phyloP scores from a whole-genome alignment of 2,329 filamentous ascomycete species.

The Raffaelea ambrosiae region DNA sequence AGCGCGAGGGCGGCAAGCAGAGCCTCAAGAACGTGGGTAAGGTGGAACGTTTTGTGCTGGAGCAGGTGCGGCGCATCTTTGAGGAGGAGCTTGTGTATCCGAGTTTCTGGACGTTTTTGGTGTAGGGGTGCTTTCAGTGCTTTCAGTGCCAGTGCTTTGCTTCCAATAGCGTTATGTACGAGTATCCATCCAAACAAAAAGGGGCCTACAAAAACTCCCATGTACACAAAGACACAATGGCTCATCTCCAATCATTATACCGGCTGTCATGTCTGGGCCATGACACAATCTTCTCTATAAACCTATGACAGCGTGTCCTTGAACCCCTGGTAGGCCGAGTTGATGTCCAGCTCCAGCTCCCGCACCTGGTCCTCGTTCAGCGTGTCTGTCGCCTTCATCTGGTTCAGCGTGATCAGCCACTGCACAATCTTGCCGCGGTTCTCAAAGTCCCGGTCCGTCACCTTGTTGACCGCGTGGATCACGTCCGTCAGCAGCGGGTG shows the following conservation, averaged over 20 bases:
- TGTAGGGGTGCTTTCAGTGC: conserved; percentile 38
- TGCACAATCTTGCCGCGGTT: conserved; percentile 95
- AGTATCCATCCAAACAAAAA: background rate
- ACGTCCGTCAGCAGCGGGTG: conserved; percentile 91
- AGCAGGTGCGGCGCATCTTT: conserved; percentile 93
- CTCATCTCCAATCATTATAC: too few relatives aligned
- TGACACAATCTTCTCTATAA: background rate
- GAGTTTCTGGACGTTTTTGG: conserved; percentile 95
- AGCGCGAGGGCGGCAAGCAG: conserved; percentile 84
- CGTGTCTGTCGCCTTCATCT: conserved; percentile 94
- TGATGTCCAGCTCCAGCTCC: conserved; percentile 87
- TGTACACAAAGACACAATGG: too few relatives aligned
- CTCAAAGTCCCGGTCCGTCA: conserved; percentile 91
- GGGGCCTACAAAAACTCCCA: background rate
- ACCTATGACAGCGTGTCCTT: conserved; percentile 62
- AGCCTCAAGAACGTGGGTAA: conserved; percentile 98
- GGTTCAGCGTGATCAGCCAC: conserved; percentile 94
- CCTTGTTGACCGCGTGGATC: conserved; percentile 94
- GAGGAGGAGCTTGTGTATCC: conserved; percentile 98
- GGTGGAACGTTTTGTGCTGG: conserved; percentile 93
- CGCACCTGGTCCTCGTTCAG: conserved; percentile 78
- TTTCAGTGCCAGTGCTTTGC: background rate
- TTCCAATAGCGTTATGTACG: too few relatives aligned
- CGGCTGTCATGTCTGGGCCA: too few relatives aligned
- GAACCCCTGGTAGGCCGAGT: conserved; percentile 89